Percentiles rank a stretch among this genome's conserved stretches.
Evolutionary conservation across 1,139 yeast genomes (phyloP).

Genomic region (Diutina scorzettiae): DNA sequence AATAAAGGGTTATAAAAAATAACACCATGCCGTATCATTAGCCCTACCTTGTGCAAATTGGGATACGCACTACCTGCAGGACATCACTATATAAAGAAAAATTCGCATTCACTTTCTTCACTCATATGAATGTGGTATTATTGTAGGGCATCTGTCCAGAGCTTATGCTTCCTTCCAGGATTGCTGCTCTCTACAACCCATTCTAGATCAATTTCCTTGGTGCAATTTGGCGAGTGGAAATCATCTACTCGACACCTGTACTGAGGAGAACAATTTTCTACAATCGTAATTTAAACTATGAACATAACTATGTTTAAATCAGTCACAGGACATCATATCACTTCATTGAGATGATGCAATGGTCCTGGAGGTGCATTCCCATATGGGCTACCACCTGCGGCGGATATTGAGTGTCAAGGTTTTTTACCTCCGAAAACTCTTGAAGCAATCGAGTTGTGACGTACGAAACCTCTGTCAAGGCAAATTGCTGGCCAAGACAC

Average conservation of each 20-base stretch:
- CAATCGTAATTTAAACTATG: too few species aligned
- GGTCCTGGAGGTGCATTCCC: constrained; percentile 2
- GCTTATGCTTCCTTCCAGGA: neutral
- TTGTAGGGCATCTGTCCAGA: constrained; percentile 3
- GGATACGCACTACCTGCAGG: too few species aligned
- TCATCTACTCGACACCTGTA: too few species aligned
- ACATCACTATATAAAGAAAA: neutral
- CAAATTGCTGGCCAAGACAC: constrained; percentile 11
- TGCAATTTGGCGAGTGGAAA: too few species aligned
- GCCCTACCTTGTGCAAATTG: too few species aligned
- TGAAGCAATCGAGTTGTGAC: constrained; percentile 1
- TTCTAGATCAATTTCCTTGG: neutral
- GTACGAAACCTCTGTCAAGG: constrained; percentile 6
- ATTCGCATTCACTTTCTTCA: neutral
- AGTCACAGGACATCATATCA: too few species aligned
- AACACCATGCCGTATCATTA: too few species aligned
- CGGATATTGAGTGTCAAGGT: neutral
- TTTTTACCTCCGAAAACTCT: neutral
- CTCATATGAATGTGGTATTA: constrained; percentile 4
- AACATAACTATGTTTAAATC: too few species aligned
- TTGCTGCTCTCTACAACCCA: constrained; percentile 6
- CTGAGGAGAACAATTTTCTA: too few species aligned
- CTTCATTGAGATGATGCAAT: neutral
- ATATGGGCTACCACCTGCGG: constrained; percentile 1
- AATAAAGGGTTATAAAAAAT: too few species aligned